Base-by-base conservation (phyloP, 2,329 filamentous ascomycete genomes). In the Fusarium virguliforme region DNA sequence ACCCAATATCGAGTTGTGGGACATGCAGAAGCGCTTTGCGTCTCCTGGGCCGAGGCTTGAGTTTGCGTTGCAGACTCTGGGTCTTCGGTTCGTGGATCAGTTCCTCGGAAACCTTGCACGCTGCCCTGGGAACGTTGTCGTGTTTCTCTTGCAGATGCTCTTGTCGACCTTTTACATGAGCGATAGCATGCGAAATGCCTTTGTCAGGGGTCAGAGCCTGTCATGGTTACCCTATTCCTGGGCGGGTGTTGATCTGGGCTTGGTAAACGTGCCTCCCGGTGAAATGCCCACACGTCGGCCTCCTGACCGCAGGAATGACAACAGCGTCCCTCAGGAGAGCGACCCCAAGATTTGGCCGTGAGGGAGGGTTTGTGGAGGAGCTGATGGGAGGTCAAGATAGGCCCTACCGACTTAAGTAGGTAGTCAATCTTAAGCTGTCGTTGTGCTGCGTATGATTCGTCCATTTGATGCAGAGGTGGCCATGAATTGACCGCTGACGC, bases 91-190 rank as follows among this genome's bases (percentile, higher is more conserved):
- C 30, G 50, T 53, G 12, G 50, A 53, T 24, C 30, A 35, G 50
- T 35, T 35, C n/a, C 24, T 34, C 13, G 50, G 50, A 10, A 53
- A 53, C 32, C 18, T 53, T 30, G 50, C 50, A n/a, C 50, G 50
- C 28, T 35, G 32, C 50, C 15, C 50, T 13, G 50, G 50, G 2
- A 53, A 53, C 32, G 6, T 24, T 13, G 8, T 22, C 10, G 10
- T 50, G 26, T 30, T 50, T 18, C 46, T 50, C 46, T 12, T 50
- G n/a, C 46, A 50, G 46, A 53, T 53, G 30, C 35, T 53, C 50
- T 34, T 53, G 18, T 32, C 50, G 18, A 53, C 28, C 18, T 53
- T 53, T 35, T 53, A 53, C 50, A 53, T 53, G 50, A 13, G 18
- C 9, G 50, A 53, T 22, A 22, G 18, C 18, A 35, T 34, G 50